Evolutionary conservation across 805 yeast genomes (phyloP), one percentile per base, ranked within the genome.

Genomic region (Candida stauntonica): DNA sequence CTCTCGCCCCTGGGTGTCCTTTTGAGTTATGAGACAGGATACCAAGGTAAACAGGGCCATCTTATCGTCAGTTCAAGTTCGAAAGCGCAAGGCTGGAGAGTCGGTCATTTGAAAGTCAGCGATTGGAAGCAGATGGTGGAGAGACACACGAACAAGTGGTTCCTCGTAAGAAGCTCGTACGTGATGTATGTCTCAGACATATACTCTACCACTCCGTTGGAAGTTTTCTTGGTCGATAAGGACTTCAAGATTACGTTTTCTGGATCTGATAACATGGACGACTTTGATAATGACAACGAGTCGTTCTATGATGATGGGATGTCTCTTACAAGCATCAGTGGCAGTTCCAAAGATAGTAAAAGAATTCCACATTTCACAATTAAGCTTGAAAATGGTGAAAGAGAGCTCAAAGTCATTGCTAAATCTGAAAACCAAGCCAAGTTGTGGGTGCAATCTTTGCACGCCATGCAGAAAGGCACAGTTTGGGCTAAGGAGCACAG

Each of bases 101-200:
- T 91, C 5, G 85, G 93, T 3, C 97, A 91, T 56, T 77, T 87
- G 61, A 78, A 75, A 45, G 77, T 86, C 7, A 75, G 78, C 45
- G 97, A 86, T 52, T 66, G 87, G 51, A 75, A 77, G 48, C 88
- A 86, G 26, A 87, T 93, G 96, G 83, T 91, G 36, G 79, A 77
- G 47, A 78, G 99, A 61, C 91, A 94, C 49, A 81, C 94, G 0
- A 81, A 80, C 29, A 93, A 93, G 60, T 93, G 99, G 99, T 79
- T 87, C 46, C 64, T 93, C 40, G 77, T 93, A 2, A 73, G 98
- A 41, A 82, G 80, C 55, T 82, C 95, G 1, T 93, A 86, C 53
- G 70, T 93, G 29, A 76, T 84, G 64, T 85, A 86, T 57, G 96
- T 88, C 1, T 79, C 94, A 4, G 89, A 86, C 55, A 80, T 89